Evolutionary conservation across 2,329 filamentous ascomycete genomes (phyloP), one percentile per base, ranked within the genome.

Genomic region (Cladophialophora yegresii): DNA sequence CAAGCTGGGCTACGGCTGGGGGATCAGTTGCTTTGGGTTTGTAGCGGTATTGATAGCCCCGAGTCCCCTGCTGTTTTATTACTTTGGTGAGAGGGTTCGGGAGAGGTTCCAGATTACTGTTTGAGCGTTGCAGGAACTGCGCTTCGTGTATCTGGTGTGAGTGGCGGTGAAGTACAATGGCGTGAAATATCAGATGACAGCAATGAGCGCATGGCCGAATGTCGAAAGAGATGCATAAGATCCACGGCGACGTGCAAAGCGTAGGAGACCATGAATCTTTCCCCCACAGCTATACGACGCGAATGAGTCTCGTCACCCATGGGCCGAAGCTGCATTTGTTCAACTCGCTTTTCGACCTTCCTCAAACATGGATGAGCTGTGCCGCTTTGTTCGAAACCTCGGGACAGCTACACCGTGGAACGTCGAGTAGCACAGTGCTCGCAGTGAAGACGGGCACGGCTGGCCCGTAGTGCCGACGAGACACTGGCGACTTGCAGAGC

Each of bases 41-140:
- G 57, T 81, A 16, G 70, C 75, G 30, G 65, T 84, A 23, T 67
- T 75, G 5, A 76, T 84, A 53, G 79, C 81, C 5, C 82, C 82
- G 51, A 81, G 80, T 54, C 82, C 82, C 0, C 12, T 81, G 5
- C 56, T 83, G 20, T 84, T 84, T 67, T 84, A 77, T 64, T 74
- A 75, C 4, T 83, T 77, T 69, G 82, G 83, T 1, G 76, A 76
- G 55, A 72, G 66, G 62, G 73, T 84, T 23, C 74, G 83, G 58
- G 77, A 82, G 66, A 76, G 73, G 54, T 84, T 79, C 62, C 64
- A 63, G 33, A 26, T 70, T 20, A 67, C 45, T 9, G 62, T 68
- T 45, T 67, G 54, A 58, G 20, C 12, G n/a, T n/a, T 33, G 22
- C 10, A 58, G 32, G 53, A 58, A n/a, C 36, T 16, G 16, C 6